Conservation (phyloP, 352 stramenopile species). For the Aphanomyces invadans region DNA sequence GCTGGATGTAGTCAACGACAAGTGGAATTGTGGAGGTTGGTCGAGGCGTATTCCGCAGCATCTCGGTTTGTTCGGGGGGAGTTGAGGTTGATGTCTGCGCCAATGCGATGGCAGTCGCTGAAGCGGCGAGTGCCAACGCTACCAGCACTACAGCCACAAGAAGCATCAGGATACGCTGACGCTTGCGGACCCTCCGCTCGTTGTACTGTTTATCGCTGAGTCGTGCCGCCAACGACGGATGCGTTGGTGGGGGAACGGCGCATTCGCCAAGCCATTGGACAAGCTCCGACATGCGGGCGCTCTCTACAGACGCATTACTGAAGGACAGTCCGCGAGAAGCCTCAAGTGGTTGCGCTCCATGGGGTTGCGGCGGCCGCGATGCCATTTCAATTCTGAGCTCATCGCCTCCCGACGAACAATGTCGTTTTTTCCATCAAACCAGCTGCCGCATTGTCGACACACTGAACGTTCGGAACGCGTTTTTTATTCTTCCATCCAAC, state of each 20-base stretch:
- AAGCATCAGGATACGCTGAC: no score
- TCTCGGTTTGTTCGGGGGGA: no score
- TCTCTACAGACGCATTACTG: not conserved
- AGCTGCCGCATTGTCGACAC: not conserved
- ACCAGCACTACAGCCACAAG: no score
- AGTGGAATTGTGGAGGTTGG: not conserved
- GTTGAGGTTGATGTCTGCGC: no score
- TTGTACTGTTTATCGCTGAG: no score
- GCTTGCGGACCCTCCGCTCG: no score
- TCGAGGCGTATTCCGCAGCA: not conserved
- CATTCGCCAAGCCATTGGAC: not conserved
- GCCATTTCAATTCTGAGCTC: no score
- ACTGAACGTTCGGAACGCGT: slow-evolving; percentile 1
- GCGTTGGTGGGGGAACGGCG: not conserved
- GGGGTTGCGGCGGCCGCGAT: not conserved
- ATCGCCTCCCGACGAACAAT: not conserved
- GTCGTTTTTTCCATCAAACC: not conserved
- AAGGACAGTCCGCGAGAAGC: not conserved
- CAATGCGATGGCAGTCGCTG: no score
- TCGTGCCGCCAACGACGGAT: no score
- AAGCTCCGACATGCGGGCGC: not conserved
- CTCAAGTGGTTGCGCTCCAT: no score
- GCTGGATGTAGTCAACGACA: no score
- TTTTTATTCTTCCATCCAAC: not conserved
- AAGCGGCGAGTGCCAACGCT: no score